Evolutionary conservation across 352 stramenopile species (phyloP).

Genomic region (Globisporangium rhizosaccharum): DNA sequence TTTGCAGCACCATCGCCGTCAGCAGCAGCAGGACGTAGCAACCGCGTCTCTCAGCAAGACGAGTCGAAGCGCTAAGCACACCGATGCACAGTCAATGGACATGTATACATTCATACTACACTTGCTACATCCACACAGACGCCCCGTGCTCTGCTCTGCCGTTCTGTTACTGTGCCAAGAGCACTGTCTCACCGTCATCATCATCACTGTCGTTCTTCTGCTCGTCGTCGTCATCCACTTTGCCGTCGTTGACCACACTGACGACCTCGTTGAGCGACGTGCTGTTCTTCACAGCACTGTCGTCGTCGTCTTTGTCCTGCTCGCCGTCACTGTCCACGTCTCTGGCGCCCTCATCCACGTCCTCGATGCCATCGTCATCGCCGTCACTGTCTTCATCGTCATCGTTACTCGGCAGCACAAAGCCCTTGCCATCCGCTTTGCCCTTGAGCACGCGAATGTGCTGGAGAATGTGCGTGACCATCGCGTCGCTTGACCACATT

Average conservation of each 20-base stretch:
- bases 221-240: not conserved
- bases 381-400: not conserved
- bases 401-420: no score
- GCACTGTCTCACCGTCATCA: no score
- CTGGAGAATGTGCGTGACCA: conserved; percentile 5
- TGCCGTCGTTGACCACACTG: not conserved
- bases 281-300: not conserved
- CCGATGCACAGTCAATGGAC: no score
- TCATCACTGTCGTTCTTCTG: no score
- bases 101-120: not conserved
- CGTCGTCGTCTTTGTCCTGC: not conserved
- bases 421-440: not conserved
- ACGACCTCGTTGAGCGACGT: not conserved
- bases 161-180: no score
- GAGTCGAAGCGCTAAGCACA: no score
- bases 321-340: not conserved
- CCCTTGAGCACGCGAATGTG: conserved; percentile 15
- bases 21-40: not conserved
- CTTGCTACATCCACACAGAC: not conserved
- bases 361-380: not conserved
- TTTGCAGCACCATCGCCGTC: not conserved
- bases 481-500: conserved; percentile 24
- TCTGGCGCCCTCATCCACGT: no score
- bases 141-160: not conserved
- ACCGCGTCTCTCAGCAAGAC: no score